These are phyloP conservation scores for Coemansia javaensis DNA, from an alignment of 192 early-diverging fungal species.

Conservation along the genomic window DNA sequence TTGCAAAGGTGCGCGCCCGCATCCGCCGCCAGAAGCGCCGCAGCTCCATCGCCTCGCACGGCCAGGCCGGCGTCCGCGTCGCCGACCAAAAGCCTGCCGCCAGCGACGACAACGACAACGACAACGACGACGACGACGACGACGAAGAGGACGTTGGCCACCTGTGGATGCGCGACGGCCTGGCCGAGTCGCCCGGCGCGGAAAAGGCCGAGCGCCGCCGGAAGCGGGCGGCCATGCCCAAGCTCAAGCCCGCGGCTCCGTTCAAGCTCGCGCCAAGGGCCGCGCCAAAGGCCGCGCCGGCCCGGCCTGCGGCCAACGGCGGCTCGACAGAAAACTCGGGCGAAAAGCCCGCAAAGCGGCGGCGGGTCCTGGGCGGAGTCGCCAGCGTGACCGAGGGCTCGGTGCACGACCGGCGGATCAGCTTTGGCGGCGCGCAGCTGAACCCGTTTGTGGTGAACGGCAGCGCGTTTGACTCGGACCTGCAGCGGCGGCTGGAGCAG, in stretches of 20 bases:
- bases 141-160: conserved; percentile 24
- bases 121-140: neutral
- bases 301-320: neutral
- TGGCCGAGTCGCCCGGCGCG: conserved; percentile 42
- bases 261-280: neutral
- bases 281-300: neutral
- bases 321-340: no score
- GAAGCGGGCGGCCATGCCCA: no score
- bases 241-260: neutral
- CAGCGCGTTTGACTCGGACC: conserved; percentile 32
- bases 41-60: conserved; percentile 36
- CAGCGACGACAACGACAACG: neutral
- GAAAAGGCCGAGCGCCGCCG: conserved; percentile 41
- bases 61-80: conserved; percentile 13
- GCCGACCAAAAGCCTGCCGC: conserved; percentile 1
- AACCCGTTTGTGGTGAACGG: conserved; percentile 43
- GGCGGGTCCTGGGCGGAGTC: conserved; percentile 13
- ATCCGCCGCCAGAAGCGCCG: conserved; percentile 27
- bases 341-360: conserved; percentile 14
- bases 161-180: conserved; percentile 35
- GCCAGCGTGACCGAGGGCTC: conserved; percentile 32
- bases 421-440: conserved; percentile 28
- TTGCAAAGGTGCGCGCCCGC: conserved; percentile 30
- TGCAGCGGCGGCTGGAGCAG: conserved; percentile 21
- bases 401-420: conserved; percentile 43